Evolutionary conservation across 176 grass and related monocot species (phyloP).

Genomic region (Chloris gayana): DNA sequence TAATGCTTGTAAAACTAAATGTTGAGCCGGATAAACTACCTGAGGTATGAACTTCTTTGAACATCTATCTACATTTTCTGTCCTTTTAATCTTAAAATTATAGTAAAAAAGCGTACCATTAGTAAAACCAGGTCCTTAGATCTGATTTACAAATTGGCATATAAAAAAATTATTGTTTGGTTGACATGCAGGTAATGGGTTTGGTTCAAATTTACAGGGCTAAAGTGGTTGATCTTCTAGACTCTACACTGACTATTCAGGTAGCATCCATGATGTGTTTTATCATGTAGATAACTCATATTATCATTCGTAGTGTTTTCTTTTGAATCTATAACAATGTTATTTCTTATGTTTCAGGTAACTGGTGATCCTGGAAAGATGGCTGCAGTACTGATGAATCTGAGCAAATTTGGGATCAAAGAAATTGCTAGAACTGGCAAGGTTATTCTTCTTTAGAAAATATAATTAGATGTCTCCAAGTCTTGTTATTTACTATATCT

Average conservation of each 20-base stretch:
- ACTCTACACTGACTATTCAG: slow-evolving; percentile 63
- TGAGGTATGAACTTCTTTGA: slow-evolving; percentile 52
- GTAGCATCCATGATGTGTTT: slow-evolving; percentile 35
- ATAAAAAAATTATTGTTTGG: not conserved
- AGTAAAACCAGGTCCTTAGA: not conserved
- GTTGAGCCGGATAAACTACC: slow-evolving; percentile 57
- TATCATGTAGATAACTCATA: slow-evolving; percentile 5
- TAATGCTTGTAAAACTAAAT: slow-evolving; percentile 86
- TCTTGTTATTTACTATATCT: not conserved
- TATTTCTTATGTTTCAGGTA: slow-evolving; percentile 47
- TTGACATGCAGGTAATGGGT: slow-evolving; percentile 61
- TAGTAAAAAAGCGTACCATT: not conserved
- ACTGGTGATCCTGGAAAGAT: slow-evolving; percentile 84
- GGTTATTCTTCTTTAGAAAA: slow-evolving; percentile 46
- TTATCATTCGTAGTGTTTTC: not conserved
- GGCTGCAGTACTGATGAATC: slow-evolving; percentile 54
- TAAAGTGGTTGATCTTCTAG: slow-evolving; percentile 72
- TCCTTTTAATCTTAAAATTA: not conserved
- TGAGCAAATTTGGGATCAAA: slow-evolving; percentile 74
- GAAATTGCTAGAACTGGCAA: slow-evolving; percentile 88
- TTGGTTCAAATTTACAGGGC: slow-evolving; percentile 73
- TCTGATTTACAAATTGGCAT: not conserved
- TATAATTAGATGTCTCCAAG: not conserved
- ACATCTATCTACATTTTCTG: slow-evolving; percentile 10
- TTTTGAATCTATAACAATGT: not conserved